Evolutionary conservation across 805 yeast species (phyloP).

Genomic region (Myxozyma lipomycoides): DNA sequence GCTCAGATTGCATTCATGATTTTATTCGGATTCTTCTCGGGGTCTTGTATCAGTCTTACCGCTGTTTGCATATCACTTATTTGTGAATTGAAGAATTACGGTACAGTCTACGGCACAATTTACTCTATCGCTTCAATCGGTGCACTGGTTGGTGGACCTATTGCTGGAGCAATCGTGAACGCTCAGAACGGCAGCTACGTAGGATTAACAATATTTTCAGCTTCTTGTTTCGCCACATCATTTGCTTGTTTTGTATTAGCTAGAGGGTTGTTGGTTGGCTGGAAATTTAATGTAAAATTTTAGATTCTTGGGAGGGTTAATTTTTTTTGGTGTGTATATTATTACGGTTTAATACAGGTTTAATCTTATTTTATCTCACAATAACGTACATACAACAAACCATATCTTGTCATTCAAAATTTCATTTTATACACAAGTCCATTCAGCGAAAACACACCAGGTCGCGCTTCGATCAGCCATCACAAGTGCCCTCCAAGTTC

Average conservation of each 20-base stretch:
- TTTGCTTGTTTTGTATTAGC: neutral
- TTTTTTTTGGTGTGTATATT: neutral
- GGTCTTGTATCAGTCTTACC: constrained; percentile 59
- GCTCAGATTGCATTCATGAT: constrained; percentile 52
- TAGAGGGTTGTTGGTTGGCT: neutral
- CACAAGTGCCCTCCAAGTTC: constrained; percentile 79
- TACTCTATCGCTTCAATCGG: constrained; percentile 46
- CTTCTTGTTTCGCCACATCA: neutral
- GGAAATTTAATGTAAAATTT: neutral
- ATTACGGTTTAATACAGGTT: neutral
- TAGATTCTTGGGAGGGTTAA: neutral
- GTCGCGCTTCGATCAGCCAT: constrained; percentile 50
- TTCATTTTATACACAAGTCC: constrained; percentile 65
- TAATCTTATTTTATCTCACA: neutral
- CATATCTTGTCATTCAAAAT: too few species aligned
- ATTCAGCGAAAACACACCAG: constrained; percentile 58
- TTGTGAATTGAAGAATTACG: constrained; percentile 60
- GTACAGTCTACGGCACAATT: constrained; percentile 63
- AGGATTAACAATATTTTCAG: neutral
- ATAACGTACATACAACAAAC: too few species aligned
- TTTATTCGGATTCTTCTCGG: constrained; percentile 55
- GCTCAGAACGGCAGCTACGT: constrained; percentile 22
- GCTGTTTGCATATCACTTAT: constrained; percentile 69
- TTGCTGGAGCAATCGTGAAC: constrained; percentile 38
- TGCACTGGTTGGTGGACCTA: constrained; percentile 39